A percentile compares a stretch with the other conserved stretches of the same genome.
Evolutionary conservation across 2,329 filamentous ascomycete species (phyloP).

Genomic region (Stagonosporopsis chrysanthemi): DNA sequence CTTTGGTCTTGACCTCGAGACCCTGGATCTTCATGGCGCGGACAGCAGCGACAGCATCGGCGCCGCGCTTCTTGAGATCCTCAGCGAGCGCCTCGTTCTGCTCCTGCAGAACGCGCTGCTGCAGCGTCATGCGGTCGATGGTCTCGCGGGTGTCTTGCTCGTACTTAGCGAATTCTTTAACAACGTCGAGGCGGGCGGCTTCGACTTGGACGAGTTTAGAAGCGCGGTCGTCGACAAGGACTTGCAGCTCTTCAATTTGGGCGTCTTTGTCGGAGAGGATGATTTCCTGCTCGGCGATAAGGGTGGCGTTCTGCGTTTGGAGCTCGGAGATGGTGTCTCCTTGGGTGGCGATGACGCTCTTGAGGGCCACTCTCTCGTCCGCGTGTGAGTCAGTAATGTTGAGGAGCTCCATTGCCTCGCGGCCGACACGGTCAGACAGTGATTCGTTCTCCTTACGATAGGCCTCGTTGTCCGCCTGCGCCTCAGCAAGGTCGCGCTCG

Average conservation of each 20-base stretch:
- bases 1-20: constrained; percentile 38
- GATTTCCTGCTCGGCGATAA: constrained; percentile 33
- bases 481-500: constrained; percentile 28
- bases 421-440: constrained; percentile 39
- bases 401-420: constrained; percentile 40
- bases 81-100: constrained; percentile 42
- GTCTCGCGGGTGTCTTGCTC: constrained; percentile 41
- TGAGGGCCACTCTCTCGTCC: constrained; percentile 45
- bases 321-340: constrained; percentile 50
- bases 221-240: constrained; percentile 44
- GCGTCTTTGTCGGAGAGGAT: constrained; percentile 35
- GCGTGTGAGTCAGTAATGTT: constrained; percentile 37
- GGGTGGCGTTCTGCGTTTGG: constrained; percentile 34
- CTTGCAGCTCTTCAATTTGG: constrained; percentile 46
- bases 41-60: constrained; percentile 38
- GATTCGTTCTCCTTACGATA: constrained; percentile 39
- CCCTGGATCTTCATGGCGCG: constrained; percentile 46
- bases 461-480: constrained; percentile 35
- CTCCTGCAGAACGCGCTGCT: constrained; percentile 38
- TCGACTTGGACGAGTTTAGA: constrained; percentile 44
- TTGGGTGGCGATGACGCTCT: constrained; percentile 48
- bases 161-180: constrained; percentile 38
- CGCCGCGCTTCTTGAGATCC: constrained; percentile 39
- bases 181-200: constrained; percentile 42
- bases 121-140: constrained; percentile 41